Evolutionary conservation across 257 asterid genomes (phyloP).

Genomic region (Ilex aquifolium): DNA sequence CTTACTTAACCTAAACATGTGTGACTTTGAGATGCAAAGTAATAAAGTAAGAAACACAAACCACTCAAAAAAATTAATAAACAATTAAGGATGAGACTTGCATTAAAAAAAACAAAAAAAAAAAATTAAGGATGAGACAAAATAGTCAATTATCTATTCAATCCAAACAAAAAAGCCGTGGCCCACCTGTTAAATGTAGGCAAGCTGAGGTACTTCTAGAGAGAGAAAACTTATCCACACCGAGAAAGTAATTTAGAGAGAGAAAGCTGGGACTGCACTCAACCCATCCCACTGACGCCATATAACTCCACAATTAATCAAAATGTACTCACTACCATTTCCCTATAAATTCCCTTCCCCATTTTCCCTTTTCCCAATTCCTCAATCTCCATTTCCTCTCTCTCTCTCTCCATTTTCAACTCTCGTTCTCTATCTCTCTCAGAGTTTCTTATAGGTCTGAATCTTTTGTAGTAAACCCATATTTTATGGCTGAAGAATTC

Average conservation of each 20-base stretch:
- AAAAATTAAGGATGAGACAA: conserved; percentile 1
- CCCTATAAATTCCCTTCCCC: conserved; percentile 40
- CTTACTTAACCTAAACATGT: no score
- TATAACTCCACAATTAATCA: not conserved
- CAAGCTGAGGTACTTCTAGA: conserved; percentile 13
- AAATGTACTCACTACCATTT: conserved; percentile 21
- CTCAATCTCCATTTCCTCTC: conserved; percentile 2
- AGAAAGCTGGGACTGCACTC: no score
- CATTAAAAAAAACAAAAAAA: no score
- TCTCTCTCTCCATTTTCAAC: conserved; percentile 1
- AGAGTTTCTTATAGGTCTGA: not conserved
- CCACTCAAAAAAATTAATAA: no score
- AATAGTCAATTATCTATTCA: conserved; percentile 12
- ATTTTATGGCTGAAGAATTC: conserved; percentile 62
- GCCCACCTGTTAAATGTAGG: conserved; percentile 22
- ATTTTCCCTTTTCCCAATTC: conserved; percentile 8
- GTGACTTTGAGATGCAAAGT: no score
- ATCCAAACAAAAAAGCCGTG: conserved; percentile 34
- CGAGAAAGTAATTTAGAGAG: no score
- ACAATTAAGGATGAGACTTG: no score
- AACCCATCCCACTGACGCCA: no score
- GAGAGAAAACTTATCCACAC: no score
- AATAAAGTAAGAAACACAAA: no score
- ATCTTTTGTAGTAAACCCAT: not conserved
- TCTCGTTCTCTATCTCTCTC: conserved; percentile 3